Evolutionary conservation across 2,329 filamentous ascomycete genomes (phyloP).

Genomic region (Bisporella sp.): DNA sequence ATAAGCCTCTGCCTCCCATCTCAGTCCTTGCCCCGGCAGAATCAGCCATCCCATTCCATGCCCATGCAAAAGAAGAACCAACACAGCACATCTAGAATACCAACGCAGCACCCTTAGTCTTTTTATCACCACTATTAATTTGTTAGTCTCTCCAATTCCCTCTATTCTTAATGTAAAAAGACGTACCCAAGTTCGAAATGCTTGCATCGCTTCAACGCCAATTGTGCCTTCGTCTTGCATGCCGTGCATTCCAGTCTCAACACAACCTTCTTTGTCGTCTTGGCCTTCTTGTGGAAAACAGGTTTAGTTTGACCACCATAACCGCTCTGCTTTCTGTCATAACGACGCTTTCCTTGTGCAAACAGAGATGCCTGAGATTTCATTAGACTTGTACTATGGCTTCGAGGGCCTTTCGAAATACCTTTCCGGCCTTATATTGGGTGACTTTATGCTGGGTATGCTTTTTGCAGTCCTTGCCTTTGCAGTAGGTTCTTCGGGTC

Average conservation of each 20-base stretch:
- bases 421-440: slow-evolving; percentile 96
- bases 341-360: slow-evolving; percentile 99
- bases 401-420: slow-evolving; percentile 30
- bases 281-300: slow-evolving; percentile 99
- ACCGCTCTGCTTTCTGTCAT: slow-evolving; percentile 98
- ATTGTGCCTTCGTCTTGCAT: slow-evolving; percentile 98
- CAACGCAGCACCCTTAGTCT: slow-evolving; percentile 99
- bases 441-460: slow-evolving; percentile 90
- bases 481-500: slow-evolving; percentile 96
- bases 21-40: slow-evolving; percentile 20
- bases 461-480: slow-evolving; percentile 89
- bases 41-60: slow-evolving; percentile 21
- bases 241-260: slow-evolving; percentile 93
- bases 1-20: slow-evolving; percentile 15
- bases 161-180: slow-evolving; percentile 4
- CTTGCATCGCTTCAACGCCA: slow-evolving; percentile 99
- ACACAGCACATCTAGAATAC: slow-evolving; percentile 75
- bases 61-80: slow-evolving; percentile 19
- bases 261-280: slow-evolving; percentile 99
- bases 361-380: slow-evolving; percentile 67
- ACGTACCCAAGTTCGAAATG: slow-evolving; percentile 99
- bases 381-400: slow-evolving; percentile 12
- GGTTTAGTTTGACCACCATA: slow-evolving; percentile 99
- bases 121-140: slow-evolving; percentile 91
- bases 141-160: slow-evolving; percentile 32